A percentile compares a stretch with the other conserved stretches of the same genome.
These are phyloP conservation scores for Sporisorium scitamineum DNA, from an alignment of 1,284 basidiomycete species.

Conservation along the genomic window DNA sequence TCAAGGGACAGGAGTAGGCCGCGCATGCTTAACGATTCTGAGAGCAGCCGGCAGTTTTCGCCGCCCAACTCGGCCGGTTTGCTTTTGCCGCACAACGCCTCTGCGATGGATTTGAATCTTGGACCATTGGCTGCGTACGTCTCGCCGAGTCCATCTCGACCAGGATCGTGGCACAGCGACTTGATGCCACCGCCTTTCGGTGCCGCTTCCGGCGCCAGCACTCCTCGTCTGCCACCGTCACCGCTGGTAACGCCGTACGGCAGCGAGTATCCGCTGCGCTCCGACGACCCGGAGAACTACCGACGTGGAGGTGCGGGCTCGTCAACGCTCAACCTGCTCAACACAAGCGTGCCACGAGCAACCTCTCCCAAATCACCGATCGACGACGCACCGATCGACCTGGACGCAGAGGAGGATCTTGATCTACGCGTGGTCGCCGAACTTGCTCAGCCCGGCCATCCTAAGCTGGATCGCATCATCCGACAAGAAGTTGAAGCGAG, in stretches of 20 bases:
- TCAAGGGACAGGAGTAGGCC: slow-evolving; percentile 1
- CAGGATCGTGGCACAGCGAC: slow-evolving; percentile 29
- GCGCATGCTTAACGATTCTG: background rate
- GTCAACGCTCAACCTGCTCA: slow-evolving; percentile 42
- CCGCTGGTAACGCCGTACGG: slow-evolving; percentile 27
- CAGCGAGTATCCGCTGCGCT: slow-evolving; percentile 17
- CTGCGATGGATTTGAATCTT: slow-evolving; percentile 6
- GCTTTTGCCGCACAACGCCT: slow-evolving; percentile 9
- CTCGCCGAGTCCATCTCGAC: slow-evolving; percentile 33
- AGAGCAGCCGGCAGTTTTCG: slow-evolving; percentile 1
- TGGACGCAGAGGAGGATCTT: slow-evolving; percentile 77
- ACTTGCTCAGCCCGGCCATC: slow-evolving; percentile 79
- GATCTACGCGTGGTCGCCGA: slow-evolving; percentile 79
- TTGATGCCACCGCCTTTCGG: slow-evolving; percentile 26
- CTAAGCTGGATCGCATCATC: slow-evolving; percentile 78
- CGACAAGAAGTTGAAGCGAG: slow-evolving; percentile 77
- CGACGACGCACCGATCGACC: slow-evolving; percentile 68
- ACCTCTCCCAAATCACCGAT: slow-evolving; percentile 33
- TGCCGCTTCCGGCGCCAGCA: slow-evolving; percentile 23
- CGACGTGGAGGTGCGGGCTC: slow-evolving; percentile 10
- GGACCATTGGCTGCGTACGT: slow-evolving; percentile 28
- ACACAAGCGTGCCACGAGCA: slow-evolving; percentile 8
- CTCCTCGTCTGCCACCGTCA: slow-evolving; percentile 25
- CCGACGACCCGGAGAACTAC: slow-evolving; percentile 10
- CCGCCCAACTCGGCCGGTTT: slow-evolving; percentile 22